phyloP scores from a whole-genome alignment of 2,329 filamentous ascomycete species.

The Pezicula neosporulosa region DNA sequence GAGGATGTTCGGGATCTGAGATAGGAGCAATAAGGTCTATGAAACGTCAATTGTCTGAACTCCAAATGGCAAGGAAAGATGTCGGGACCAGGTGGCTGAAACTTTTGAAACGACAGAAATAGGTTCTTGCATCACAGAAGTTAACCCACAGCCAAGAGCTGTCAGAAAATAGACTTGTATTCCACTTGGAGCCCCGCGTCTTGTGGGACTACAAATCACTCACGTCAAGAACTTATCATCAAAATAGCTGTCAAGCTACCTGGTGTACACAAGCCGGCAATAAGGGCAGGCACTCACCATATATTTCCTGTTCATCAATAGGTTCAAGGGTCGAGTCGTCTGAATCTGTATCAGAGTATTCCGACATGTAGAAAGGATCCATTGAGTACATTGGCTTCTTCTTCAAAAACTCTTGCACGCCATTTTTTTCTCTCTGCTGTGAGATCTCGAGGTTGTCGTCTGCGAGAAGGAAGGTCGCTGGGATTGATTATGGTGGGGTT shows the following conservation, averaged over 20 bases:
- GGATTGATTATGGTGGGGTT: constrained; percentile 91
- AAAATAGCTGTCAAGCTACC: neutral
- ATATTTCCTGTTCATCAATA: constrained; percentile 97
- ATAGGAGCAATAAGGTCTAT: constrained; percentile 91
- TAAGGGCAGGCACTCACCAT: constrained; percentile 52
- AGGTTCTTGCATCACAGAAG: neutral
- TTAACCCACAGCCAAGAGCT: neutral
- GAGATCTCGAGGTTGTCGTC: constrained; percentile 47
- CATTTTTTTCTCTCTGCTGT: constrained; percentile 30
- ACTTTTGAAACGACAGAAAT: neutral
- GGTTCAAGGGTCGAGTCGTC: constrained; percentile 68
- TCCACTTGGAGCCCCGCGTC: neutral
- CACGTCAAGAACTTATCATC: neutral
- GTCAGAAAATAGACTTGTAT: neutral
- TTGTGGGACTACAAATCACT: neutral
- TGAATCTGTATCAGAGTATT: constrained; percentile 27
- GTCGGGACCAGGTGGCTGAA: constrained; percentile 3
- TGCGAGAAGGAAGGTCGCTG: constrained; percentile 82
- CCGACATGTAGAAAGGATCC: constrained; percentile 31
- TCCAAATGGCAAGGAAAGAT: constrained; percentile 1
- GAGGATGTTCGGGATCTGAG: constrained; percentile 92
- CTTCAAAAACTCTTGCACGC: constrained; percentile 23
- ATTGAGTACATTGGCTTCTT: constrained; percentile 23
- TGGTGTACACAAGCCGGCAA: neutral
- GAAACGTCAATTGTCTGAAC: constrained; percentile 31